Conservation (phyloP, 176 grass and related monocot species). For the Triticum timopheevii region DNA sequence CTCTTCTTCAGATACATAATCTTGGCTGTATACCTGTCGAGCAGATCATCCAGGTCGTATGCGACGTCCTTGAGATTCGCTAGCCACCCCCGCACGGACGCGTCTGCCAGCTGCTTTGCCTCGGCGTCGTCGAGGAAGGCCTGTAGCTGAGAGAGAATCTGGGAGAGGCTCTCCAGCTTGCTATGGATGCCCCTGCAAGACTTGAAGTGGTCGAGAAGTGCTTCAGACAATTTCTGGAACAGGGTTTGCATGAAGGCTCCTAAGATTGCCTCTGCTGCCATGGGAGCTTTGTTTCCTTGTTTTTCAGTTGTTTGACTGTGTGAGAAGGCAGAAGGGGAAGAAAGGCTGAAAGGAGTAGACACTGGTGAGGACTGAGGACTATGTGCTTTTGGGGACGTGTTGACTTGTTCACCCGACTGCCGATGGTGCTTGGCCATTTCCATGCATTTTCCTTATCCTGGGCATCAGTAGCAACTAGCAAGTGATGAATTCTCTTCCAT, state of each 20-base stretch:
- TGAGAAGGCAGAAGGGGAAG: not conserved
- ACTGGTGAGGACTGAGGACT: not conserved
- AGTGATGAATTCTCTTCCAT: not conserved
- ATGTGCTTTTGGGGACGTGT: conserved; percentile 13
- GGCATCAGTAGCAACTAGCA: not conserved
- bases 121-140: conserved; percentile 70
- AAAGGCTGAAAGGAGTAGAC: not conserved
- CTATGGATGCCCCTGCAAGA: conserved; percentile 46
- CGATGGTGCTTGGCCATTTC: not conserved
- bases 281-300: conserved; percentile 22
- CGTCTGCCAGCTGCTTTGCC: conserved; percentile 55
- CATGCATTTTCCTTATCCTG: not conserved
- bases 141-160: conserved; percentile 48
- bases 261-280: conserved; percentile 66
- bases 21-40: conserved; percentile 52
- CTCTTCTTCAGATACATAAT: conserved; percentile 32
- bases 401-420: conserved; percentile 15
- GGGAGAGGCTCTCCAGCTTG: conserved; percentile 46
- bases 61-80: conserved; percentile 62
- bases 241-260: conserved; percentile 75
- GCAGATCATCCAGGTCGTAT: conserved; percentile 72
- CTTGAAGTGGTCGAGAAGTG: conserved; percentile 50
- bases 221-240: conserved; percentile 60
- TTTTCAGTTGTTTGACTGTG: conserved; percentile 1
- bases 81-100: conserved; percentile 53